Evolutionary conservation across 208 protist species (phyloP), one percentile per base, ranked within the genome.

Genomic region (Trypanosoma grayi): DNA sequence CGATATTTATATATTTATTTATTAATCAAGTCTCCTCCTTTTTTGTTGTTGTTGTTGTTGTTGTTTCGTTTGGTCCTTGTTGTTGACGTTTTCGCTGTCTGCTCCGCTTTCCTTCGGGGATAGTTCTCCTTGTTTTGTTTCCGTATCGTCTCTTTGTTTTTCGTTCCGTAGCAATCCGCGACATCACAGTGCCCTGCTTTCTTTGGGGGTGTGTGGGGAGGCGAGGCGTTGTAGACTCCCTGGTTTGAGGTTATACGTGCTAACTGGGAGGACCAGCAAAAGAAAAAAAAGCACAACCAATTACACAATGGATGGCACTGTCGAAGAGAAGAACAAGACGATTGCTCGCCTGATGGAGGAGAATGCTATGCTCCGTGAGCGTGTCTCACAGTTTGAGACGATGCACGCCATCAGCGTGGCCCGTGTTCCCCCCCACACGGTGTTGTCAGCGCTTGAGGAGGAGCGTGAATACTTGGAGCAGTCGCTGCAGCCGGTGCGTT

Each of bases 381-480:
- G 64, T 41, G 59, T 83, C 30, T 45, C 56, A 14, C 72, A 80
- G 62, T 47, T 85, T 47, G 81, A 88, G 50, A 76, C 75, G 66
- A 58, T 78, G 72, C 65, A 75, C 47, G 78, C 75, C 63, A 65
- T 77, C 41, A 70, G 62, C 40, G 77, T 78, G 43, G 77, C 77
- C 41, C 73, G 71, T 61, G 72, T 47, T 16, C 60, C 75, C 14
- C 52, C 50, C 39, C 68, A 69, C 63, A 60, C 77, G 4, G 74
- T 88, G 27, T 62, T 80, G 18, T 73, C 71, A 51, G 72, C 77
- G n/a, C 72, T 84, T 31, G 77, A 80, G 52, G 69, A 77, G 51
- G 81, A 83, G 43, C 77, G 72, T 14, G 66, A 73, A 62, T 63
- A 74, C 30, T 60, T 77, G 10, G 81, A 75, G 44, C 65, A 79